Conservation (phyloP, 345 rosid genomes). For the Hibiscus mutabilis region DNA sequence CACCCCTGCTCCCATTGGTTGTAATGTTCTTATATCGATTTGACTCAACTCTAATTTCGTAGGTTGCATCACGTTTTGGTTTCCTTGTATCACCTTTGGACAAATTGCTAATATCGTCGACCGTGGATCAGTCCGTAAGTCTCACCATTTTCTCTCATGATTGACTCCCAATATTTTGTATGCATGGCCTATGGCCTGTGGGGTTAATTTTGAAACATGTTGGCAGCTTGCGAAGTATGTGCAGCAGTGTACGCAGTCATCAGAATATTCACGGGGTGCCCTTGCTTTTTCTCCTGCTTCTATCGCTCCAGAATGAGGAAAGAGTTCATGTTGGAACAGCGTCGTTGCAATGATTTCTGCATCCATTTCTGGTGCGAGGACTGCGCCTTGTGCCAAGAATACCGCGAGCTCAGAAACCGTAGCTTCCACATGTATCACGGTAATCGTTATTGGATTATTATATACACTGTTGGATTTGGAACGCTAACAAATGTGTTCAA, state of each 20-base stretch:
- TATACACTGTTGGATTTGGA: too few species aligned
- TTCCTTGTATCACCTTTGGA: slow-evolving; percentile 40
- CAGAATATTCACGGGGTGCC: not conserved
- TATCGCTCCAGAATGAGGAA: slow-evolving; percentile 27
- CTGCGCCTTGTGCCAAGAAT: slow-evolving; percentile 35
- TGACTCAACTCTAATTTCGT: not conserved
- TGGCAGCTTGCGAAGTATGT: slow-evolving; percentile 29
- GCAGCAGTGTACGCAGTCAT: slow-evolving; percentile 17
- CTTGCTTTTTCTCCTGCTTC: slow-evolving; percentile 18
- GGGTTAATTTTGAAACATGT: too few species aligned
- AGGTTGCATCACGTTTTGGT: slow-evolving; percentile 33
- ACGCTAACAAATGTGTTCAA: too few species aligned
- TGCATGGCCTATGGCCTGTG: not conserved
- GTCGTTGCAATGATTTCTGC: slow-evolving; percentile 20
- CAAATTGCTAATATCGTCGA: slow-evolving; percentile 33
- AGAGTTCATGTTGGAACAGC: slow-evolving; percentile 19
- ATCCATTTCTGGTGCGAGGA: slow-evolving; percentile 27
- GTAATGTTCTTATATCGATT: not conserved
- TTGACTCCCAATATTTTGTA: not conserved
- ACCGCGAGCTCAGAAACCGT: slow-evolving; percentile 34
- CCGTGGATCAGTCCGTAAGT: slow-evolving; percentile 29
- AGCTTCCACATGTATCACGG: slow-evolving; percentile 37
- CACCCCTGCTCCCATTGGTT: not conserved
- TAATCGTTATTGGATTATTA: not conserved
- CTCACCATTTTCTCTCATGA: not conserved